Percentiles rank a stretch among this genome's conserved stretches.
phyloP scores from a whole-genome alignment of 306 rosid species.

The Urtica urens region DNA sequence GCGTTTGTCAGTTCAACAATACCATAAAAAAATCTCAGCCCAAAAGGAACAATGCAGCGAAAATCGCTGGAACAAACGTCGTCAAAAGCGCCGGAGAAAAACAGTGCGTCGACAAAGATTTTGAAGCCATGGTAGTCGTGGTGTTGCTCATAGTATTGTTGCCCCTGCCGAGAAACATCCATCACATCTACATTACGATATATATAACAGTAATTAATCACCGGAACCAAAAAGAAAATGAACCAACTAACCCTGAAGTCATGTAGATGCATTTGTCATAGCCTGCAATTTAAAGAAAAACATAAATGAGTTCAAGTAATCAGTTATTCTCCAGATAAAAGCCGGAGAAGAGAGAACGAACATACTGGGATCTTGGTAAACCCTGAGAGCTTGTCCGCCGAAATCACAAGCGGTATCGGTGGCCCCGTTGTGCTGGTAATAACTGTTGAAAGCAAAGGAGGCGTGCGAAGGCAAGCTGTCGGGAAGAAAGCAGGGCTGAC shows the following conservation, averaged over 20 bases:
- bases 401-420: slow-evolving; percentile 91
- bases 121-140: slow-evolving; percentile 63
- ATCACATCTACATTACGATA: slow-evolving; percentile 2
- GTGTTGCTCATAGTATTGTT: slow-evolving; percentile 53
- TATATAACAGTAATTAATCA: too few relatives aligned
- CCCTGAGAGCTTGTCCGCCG: slow-evolving; percentile 73
- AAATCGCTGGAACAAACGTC: slow-evolving; percentile 24
- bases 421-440: slow-evolving; percentile 88
- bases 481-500: slow-evolving; percentile 93
- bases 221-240: too few relatives aligned
- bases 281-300: slow-evolving; percentile 37
- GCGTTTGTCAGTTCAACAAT: too few relatives aligned
- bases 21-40: too few relatives aligned
- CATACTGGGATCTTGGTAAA: slow-evolving; percentile 92
- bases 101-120: slow-evolving; percentile 29
- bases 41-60: slow-evolving; percentile 17
- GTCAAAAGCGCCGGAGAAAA: slow-evolving; percentile 23
- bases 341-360: not conserved
- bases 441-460: slow-evolving; percentile 78
- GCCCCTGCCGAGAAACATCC: too few relatives aligned
- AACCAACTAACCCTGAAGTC: slow-evolving; percentile 66
- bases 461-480: slow-evolving; percentile 77
- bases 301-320: slow-evolving; percentile 9
- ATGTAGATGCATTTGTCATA: slow-evolving; percentile 75
- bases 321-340: not conserved